Percentiles rank a stretch among this genome's conserved stretches.
Conservation (phyloP, 257 asterid genomes). For the Solanum pennellii region DNA sequence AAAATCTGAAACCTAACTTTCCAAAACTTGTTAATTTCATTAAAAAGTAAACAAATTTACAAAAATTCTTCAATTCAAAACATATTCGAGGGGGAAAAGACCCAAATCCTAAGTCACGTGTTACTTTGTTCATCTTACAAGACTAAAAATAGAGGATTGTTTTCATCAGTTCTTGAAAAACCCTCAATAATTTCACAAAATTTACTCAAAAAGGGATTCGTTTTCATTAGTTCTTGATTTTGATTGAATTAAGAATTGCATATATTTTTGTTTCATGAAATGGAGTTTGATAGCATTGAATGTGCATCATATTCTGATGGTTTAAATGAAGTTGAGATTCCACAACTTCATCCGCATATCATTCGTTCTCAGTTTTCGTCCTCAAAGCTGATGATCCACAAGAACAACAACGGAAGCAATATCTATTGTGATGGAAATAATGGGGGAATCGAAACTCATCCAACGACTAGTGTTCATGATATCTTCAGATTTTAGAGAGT, state of each 20-base stretch:
- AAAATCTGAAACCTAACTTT: not conserved
- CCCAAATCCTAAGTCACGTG: no score
- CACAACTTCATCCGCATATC: not conserved
- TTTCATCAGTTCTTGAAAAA: not conserved
- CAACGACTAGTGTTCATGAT: conserved; percentile 26
- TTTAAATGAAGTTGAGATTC: conserved; percentile 47
- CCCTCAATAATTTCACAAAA: not conserved
- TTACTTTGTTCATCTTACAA: no score
- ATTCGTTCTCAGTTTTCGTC: conserved; percentile 33
- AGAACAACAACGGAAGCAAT: not conserved
- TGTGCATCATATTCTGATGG: conserved; percentile 43
- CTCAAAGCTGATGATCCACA: conserved; percentile 19
- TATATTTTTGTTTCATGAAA: not conserved
- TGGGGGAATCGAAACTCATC: not conserved
- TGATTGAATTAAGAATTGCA: not conserved
- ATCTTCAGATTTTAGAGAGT: no score
- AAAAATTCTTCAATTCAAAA: no score
- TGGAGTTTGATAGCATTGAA: conserved; percentile 48
- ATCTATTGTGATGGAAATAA: not conserved
- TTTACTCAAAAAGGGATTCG: not conserved
- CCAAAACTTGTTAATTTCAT: no score
- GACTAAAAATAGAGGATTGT: no score
- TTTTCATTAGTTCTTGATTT: not conserved
- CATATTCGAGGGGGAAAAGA: no score
- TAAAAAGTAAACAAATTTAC: no score